phyloP scores from a whole-genome alignment of 192 early-diverging fungal genomes.

The Backusella luteola region DNA sequence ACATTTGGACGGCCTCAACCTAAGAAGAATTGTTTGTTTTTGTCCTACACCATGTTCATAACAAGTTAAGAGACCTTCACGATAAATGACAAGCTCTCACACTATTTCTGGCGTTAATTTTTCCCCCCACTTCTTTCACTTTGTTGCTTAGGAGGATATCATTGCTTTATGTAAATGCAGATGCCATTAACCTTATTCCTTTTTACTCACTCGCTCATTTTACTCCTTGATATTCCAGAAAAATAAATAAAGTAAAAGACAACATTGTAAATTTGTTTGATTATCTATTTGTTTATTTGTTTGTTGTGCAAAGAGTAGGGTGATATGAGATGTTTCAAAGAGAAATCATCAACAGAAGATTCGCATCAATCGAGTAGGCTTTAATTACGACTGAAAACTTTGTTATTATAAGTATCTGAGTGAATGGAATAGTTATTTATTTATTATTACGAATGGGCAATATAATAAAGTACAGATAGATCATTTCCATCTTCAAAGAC shows the following conservation, averaged over 20 bases:
- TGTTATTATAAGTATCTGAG: too few species aligned
- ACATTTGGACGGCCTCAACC: neutral
- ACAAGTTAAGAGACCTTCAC: neutral
- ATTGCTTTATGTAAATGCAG: neutral
- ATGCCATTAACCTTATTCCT: neutral
- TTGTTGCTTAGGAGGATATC: neutral
- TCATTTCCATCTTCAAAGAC: too few species aligned
- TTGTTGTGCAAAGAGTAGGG: neutral
- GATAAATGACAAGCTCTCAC: neutral
- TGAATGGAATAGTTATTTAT: too few species aligned
- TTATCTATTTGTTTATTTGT: neutral
- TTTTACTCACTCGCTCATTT: neutral
- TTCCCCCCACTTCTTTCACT: neutral
- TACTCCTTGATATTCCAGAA: neutral
- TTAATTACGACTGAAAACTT: too few species aligned
- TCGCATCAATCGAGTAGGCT: too few species aligned
- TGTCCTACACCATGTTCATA: neutral
- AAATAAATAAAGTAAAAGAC: neutral
- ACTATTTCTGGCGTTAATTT: neutral
- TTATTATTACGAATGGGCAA: too few species aligned
- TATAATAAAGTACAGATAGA: too few species aligned
- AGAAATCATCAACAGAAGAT: neutral
- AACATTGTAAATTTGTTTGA: neutral
- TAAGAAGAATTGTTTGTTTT: neutral
- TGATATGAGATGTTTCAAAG: neutral